Evolutionary conservation across 352 stramenopile genomes (phyloP).

Genomic region (Pythium rhizo-oryzae): DNA sequence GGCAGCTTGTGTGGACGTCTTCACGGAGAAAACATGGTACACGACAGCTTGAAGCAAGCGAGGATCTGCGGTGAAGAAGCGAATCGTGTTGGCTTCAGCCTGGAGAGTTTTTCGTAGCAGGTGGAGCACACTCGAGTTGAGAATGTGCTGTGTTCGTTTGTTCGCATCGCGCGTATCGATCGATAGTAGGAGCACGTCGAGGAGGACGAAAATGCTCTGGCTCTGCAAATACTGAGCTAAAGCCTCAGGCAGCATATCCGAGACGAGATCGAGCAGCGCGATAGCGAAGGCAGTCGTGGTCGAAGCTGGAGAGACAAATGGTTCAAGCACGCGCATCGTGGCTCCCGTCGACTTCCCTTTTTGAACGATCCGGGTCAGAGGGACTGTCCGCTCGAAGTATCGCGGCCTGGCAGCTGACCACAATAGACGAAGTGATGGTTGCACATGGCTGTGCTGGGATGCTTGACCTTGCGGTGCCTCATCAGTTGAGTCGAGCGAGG

Average conservation of each 20-base stretch:
- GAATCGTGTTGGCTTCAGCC: conserved; percentile 11
- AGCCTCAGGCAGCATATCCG: not conserved
- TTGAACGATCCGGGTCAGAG: conserved; percentile 1
- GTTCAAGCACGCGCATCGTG: conserved; percentile 14
- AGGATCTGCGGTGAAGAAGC: conserved; percentile 19
- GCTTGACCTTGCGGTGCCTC: not conserved
- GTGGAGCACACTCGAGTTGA: conserved; percentile 6
- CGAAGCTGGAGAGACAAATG: conserved; percentile 3
- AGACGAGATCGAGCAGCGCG: conserved; percentile 12
- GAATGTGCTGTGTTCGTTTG: conserved; percentile 4
- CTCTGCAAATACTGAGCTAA: conserved; percentile 10
- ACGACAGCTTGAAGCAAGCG: conserved; percentile 16
- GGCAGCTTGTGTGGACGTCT: conserved; percentile 7
- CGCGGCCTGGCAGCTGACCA: conserved; percentile 7
- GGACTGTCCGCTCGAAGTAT: conserved; percentile 14
- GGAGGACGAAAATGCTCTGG: conserved; percentile 12
- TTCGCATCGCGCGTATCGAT: not conserved
- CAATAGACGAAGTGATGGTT: conserved; percentile 5
- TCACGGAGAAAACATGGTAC: conserved; percentile 12
- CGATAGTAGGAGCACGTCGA: conserved; percentile 17
- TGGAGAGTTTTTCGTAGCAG: conserved; percentile 6
- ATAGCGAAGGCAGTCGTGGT: conserved; percentile 8
- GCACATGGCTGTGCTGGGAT: not conserved
- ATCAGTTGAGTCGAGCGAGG: not conserved
- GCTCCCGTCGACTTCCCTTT: not conserved